These are phyloP conservation scores for Aspergillus ostianus DNA, from an alignment of 495 filamentous ascomycete species.

Conservation along the genomic window DNA sequence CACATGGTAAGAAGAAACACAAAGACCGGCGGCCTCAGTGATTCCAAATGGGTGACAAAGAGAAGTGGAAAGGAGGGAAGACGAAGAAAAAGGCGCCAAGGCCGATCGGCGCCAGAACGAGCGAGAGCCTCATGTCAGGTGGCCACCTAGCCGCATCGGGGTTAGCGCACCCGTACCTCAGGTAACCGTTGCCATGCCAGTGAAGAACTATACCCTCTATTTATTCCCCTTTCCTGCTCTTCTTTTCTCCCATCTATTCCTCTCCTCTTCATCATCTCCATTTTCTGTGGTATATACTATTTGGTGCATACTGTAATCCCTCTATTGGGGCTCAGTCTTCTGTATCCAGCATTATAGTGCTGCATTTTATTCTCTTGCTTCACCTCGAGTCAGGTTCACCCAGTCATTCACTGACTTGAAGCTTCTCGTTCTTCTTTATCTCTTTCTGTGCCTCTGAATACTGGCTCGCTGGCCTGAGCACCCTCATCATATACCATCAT, in stretches of 20 bases:
- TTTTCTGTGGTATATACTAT: constrained; percentile 30
- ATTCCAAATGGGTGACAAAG: background rate
- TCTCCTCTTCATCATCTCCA: constrained; percentile 20
- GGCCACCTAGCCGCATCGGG: constrained; percentile 19
- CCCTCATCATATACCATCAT: constrained; percentile 53
- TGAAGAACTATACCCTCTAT: constrained; percentile 37
- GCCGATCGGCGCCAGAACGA: constrained; percentile 19
- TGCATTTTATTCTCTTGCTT: constrained; percentile 21
- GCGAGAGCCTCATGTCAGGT: constrained; percentile 35
- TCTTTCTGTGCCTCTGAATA: constrained; percentile 8
- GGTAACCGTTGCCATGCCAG: constrained; percentile 44
- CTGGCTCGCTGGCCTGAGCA: constrained; percentile 8
- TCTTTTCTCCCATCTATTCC: constrained; percentile 13
- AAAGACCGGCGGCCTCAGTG: background rate
- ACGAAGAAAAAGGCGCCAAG: constrained; percentile 21
- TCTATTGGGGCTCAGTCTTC: constrained; percentile 13
- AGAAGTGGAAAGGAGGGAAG: constrained; percentile 4
- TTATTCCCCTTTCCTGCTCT: constrained; percentile 33
- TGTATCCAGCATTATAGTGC: constrained; percentile 20
- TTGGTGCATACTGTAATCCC: constrained; percentile 30
- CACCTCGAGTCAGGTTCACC: constrained; percentile 19
- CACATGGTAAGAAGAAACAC: constrained; percentile 5
- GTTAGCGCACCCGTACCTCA: constrained; percentile 35
- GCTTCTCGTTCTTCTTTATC: background rate
- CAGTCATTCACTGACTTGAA: constrained; percentile 5